These are phyloP conservation scores for Malassezia japonica DNA, from an alignment of 1,284 basidiomycete species.

Conservation along the genomic window DNA sequence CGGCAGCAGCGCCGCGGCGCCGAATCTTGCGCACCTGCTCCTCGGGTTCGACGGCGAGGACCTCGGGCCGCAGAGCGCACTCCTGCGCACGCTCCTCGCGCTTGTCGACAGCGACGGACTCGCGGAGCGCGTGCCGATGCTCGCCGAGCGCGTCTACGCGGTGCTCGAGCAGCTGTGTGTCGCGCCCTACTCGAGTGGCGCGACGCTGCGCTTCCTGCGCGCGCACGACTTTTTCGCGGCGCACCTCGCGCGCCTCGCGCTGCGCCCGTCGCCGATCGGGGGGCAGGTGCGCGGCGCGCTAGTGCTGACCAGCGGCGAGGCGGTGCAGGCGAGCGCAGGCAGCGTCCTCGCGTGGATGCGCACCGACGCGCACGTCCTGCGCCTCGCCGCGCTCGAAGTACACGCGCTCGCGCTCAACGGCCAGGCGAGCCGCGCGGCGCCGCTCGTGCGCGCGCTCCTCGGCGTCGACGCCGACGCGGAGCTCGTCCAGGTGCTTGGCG, in stretches of 20 bases:
- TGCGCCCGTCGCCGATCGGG: constrained; percentile 16
- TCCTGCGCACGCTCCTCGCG: constrained; percentile 3
- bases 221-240: constrained; percentile 81
- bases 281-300: constrained; percentile 55
- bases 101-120: constrained; percentile 51
- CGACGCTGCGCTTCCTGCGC: constrained; percentile 76
- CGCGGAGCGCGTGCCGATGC: constrained; percentile 53
- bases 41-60: constrained; percentile 62
- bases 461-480: constrained; percentile 53
- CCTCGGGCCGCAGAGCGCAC: constrained; percentile 7
- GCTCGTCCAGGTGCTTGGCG: constrained; percentile 56
- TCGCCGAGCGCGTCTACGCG: constrained; percentile 77
- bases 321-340: constrained; percentile 64
- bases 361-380: constrained; percentile 72
- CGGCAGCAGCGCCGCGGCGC: constrained; percentile 57
- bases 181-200: constrained; percentile 70
- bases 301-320: constrained; percentile 57
- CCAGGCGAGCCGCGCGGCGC: constrained; percentile 36
- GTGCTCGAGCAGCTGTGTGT: constrained; percentile 77
- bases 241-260: constrained; percentile 61
- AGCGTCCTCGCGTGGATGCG: constrained; percentile 69
- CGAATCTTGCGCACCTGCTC: constrained; percentile 81
- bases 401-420: constrained; percentile 72
- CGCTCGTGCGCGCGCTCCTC: constrained; percentile 38
- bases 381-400: constrained; percentile 77